Base-by-base conservation (phyloP, 495 filamentous ascomycete genomes). In the Hyaloscypha bicolor region DNA sequence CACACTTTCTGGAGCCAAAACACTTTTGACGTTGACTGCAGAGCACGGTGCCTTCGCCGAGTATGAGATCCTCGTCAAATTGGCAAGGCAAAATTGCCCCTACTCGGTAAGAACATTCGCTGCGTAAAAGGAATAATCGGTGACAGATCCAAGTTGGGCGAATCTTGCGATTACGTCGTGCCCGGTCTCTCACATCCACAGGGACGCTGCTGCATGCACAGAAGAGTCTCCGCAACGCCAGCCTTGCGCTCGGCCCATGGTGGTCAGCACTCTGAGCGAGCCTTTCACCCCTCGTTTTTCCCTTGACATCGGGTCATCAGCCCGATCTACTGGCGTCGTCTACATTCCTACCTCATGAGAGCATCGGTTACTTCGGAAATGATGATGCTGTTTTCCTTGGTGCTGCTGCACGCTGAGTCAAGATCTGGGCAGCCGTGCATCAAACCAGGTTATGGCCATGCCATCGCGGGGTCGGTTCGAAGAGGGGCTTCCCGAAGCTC, bases 171-270 rank as follows among this genome's bases (percentile, higher is more conserved):
- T 56, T 8, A 56, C 19, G 12, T 9, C 19, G 53, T 25, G 22
- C 29, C 51, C 51, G 25, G 21, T 56, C 32, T 55, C 52, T 64
- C 42, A 56, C 52, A 56, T n/a, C 32, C 62, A 51, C 51, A 9
- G 51, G 52, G 5, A 56, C 51, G 48, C 62, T 22, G 29, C 62
- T 22, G 48, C 51, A 55, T 35, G 30, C 21, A 11, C 45, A 29
- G 19, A 51, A 22, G 51, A 19, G 9, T 37, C 30, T 55, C 51
- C 4, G 29, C 51, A 29, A 64, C 30, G 32, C 62, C 62, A 56
- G 62, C 48, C 52, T 55, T 42, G 25, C 19, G 53, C 53, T 12
- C 25, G 53, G 51, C 62, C 29, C 12, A 14, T 48, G 42, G 2
- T 48, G 42, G 42, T 48, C 9, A 48, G 42, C 42, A 48, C 42